phyloP scores from a whole-genome alignment of 345 rosid species.

The Aquilaria malaccensis region DNA sequence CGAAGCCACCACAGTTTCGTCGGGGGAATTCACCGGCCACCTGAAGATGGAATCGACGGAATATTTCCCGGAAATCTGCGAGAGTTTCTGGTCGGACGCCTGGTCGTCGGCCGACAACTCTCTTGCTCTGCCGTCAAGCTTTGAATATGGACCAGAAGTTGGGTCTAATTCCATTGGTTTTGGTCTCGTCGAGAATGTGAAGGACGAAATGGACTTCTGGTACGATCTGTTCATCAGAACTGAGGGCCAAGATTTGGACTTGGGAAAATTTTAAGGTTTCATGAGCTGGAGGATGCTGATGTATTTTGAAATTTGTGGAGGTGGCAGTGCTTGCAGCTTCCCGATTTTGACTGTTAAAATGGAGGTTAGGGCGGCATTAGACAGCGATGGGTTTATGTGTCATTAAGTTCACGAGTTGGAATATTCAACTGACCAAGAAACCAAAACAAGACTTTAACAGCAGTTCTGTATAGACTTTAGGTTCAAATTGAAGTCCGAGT shows the following conservation, averaged over 20 bases:
- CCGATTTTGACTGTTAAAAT: neutral
- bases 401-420: slow-evolving; percentile 1
- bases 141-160: slow-evolving; percentile 17
- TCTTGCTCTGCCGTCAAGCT: slow-evolving; percentile 5
- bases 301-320: neutral
- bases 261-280: slow-evolving; percentile 10
- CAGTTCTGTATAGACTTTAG: neutral
- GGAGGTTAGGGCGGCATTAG: neutral
- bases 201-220: slow-evolving; percentile 57
- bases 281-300: neutral
- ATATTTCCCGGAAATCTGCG: slow-evolving; percentile 42
- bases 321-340: neutral
- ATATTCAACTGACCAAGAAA: slow-evolving; percentile 4
- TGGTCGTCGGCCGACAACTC: slow-evolving; percentile 16
- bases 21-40: slow-evolving; percentile 7
- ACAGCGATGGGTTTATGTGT: neutral
- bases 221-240: slow-evolving; percentile 44
- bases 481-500: too few species aligned
- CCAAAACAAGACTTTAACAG: neutral
- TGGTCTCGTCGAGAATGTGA: slow-evolving; percentile 12
- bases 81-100: slow-evolving; percentile 60
- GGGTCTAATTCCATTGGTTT: slow-evolving; percentile 11
- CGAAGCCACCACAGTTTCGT: slow-evolving; percentile 11
- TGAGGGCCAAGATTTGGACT: slow-evolving; percentile 26
- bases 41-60: slow-evolving; percentile 27